Conservation (phyloP, 2,329 filamentous ascomycete species). For the Zymoseptoria brevis region DNA sequence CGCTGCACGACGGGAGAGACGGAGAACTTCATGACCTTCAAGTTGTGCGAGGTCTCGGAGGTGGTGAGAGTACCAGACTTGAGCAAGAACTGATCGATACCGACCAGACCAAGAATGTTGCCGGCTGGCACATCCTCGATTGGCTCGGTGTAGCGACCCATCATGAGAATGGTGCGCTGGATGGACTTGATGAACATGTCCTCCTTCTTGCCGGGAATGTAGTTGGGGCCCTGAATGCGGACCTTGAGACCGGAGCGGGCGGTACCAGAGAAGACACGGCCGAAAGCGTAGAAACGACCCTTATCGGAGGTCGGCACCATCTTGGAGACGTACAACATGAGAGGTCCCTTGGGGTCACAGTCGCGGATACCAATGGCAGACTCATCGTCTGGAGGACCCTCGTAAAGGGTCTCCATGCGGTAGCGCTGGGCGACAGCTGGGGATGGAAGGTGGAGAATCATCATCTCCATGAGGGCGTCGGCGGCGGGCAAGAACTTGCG, state of each 20-base stretch:
- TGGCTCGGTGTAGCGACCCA: constrained; percentile 98
- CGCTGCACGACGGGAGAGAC: constrained; percentile 98
- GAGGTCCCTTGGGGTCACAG: constrained; percentile 94
- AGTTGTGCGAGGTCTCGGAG: constrained; percentile 94
- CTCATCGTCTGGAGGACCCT: constrained; percentile 90
- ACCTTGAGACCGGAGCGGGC: constrained; percentile 97
- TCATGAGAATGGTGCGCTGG: constrained; percentile 99
- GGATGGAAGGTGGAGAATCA: constrained; percentile 98
- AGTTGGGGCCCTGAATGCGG: constrained; percentile 99
- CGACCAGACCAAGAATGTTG: constrained; percentile 99
- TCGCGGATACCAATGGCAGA: constrained; percentile 94
- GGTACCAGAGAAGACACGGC: constrained; percentile 99
- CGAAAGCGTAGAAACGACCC: constrained; percentile 99
- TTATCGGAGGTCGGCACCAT: constrained; percentile 99
- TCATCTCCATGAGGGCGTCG: constrained; percentile 98
- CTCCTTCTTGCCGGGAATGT: constrained; percentile 95
- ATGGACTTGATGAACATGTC: constrained; percentile 99
- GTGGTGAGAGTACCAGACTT: constrained; percentile 99
- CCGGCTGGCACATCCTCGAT: constrained; percentile 98
- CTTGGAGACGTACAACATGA: constrained; percentile 99
- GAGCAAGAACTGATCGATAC: constrained; percentile 99
- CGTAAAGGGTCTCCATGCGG: constrained; percentile 97
- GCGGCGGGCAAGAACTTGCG: constrained; percentile 97
- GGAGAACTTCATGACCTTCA: constrained; percentile 99
- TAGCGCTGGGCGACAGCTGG: constrained; percentile 94